Conservation (phyloP, 345 rosid species). For the Cardiospermum halicacabum region DNA sequence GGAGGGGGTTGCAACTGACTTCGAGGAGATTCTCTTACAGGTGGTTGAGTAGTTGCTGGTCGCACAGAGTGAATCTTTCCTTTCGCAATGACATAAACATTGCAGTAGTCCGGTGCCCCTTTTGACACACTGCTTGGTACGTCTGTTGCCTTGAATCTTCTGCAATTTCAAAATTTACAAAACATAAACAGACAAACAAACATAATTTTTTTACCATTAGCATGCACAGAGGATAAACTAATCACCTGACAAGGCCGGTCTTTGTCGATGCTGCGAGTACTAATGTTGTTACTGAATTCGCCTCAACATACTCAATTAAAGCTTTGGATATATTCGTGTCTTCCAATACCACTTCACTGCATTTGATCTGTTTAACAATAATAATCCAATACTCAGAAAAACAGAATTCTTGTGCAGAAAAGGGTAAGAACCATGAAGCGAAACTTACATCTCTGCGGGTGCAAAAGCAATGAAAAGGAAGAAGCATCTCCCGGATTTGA, state of each 20-base stretch:
- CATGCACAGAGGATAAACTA: neutral
- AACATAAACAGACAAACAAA: neutral
- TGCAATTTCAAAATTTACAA: slow-evolving; percentile 3
- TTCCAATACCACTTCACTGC: slow-evolving; percentile 55
- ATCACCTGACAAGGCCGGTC: slow-evolving; percentile 58
- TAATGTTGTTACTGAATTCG: slow-evolving; percentile 31
- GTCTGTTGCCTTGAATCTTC: slow-evolving; percentile 62
- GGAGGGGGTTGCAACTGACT: slow-evolving; percentile 13
- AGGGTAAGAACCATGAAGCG: neutral
- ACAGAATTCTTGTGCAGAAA: too few relatives aligned
- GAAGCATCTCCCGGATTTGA: slow-evolving; percentile 53
- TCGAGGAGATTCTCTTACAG: slow-evolving; percentile 18
- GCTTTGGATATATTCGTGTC: slow-evolving; percentile 50
- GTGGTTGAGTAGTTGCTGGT: slow-evolving; percentile 43
- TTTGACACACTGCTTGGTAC: slow-evolving; percentile 52
- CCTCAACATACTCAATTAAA: slow-evolving; percentile 39
- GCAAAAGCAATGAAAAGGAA: slow-evolving; percentile 87
- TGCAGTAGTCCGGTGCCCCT: slow-evolving; percentile 64
- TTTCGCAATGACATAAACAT: slow-evolving; percentile 62
- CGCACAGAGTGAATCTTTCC: slow-evolving; percentile 56
- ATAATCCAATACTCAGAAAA: too few relatives aligned
- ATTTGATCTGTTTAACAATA: slow-evolving; percentile 41
- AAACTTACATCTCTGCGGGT: slow-evolving; percentile 63
- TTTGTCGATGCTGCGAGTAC: slow-evolving; percentile 59
- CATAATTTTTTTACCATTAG: neutral